Evolutionary conservation across 352 stramenopile genomes (phyloP).

Genomic region (Phytophthora citrophthora): DNA sequence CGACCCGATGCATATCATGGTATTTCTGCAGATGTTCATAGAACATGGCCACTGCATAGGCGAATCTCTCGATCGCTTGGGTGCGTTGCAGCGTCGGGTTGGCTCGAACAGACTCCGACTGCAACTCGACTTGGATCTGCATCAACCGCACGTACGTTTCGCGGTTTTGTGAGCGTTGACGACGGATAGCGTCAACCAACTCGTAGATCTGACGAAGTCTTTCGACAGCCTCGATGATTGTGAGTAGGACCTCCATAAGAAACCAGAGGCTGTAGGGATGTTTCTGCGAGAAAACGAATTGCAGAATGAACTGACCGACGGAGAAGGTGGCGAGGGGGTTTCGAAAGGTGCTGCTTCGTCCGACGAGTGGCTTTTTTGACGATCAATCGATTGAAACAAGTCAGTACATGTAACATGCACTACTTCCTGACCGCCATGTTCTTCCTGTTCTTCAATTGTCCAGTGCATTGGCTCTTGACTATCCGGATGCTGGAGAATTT

Average conservation of each 20-base stretch:
- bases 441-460: too few relatives aligned
- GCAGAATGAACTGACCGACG: conserved; percentile 8
- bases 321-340: too few relatives aligned
- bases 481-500: too few relatives aligned
- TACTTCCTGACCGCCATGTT: too few relatives aligned
- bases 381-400: too few relatives aligned
- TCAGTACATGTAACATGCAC: too few relatives aligned
- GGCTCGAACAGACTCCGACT: conserved; percentile 14
- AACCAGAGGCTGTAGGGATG: not conserved
- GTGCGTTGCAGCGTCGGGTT: conserved; percentile 14
- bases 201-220: conserved; percentile 17
- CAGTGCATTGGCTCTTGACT: too few relatives aligned
- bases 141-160: conserved; percentile 21
- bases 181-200: conserved; percentile 20
- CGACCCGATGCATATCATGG: conserved; percentile 20
- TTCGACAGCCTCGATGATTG: not conserved
- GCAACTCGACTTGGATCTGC: conserved; percentile 24
- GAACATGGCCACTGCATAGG: conserved; percentile 6
- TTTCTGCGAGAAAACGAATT: conserved; percentile 8
- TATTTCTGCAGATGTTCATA: conserved; percentile 26
- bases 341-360: not conserved
- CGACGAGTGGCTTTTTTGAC: not conserved
- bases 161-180: conserved; percentile 15
- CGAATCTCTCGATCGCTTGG: conserved; percentile 11
- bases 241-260: conserved; percentile 7